Conservation (phyloP, 2,329 filamentous ascomycete species). For the Colletotrichum cuscutae region DNA sequence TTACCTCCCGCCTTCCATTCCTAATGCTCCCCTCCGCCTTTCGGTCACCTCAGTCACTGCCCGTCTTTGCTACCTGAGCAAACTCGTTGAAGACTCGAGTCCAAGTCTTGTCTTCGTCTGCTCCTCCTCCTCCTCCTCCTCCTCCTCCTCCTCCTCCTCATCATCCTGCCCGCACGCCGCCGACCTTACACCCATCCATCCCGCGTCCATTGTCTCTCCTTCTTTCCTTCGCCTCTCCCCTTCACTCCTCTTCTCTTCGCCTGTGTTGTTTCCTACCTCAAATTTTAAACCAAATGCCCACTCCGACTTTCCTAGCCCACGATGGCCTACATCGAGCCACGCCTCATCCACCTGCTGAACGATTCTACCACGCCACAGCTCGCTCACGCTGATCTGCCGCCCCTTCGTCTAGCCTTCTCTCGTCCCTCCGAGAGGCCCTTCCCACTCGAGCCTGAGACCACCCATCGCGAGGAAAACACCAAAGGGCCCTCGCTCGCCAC, state of each 20-base stretch:
- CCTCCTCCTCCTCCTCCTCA: conserved; percentile 25
- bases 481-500: conserved; percentile 33
- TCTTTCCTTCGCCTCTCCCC: conserved; percentile 22
- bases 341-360: conserved; percentile 73
- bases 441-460: conserved; percentile 63
- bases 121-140: conserved; percentile 25
- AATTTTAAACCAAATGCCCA: conserved; percentile 50
- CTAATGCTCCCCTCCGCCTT: neutral
- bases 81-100: conserved; percentile 28
- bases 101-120: conserved; percentile 34
- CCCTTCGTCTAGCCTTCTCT: conserved; percentile 56
- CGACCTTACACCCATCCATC: conserved; percentile 24
- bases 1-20: too few species aligned
- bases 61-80: neutral
- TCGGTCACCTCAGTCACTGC: conserved; percentile 3
- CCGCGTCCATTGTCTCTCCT: conserved; percentile 31
- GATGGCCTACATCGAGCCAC: conserved; percentile 75
- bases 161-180: conserved; percentile 33
- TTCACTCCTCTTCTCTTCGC: conserved; percentile 6
- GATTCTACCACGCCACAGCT: conserved; percentile 61
- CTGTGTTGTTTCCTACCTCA: conserved; percentile 27
- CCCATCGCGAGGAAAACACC: conserved; percentile 51
- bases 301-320: conserved; percentile 44
- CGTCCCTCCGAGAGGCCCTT: conserved; percentile 57
- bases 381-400: conserved; percentile 63